These are phyloP conservation scores for Inga laurina DNA, from an alignment of 306 rosid species.

Conservation along the genomic window DNA sequence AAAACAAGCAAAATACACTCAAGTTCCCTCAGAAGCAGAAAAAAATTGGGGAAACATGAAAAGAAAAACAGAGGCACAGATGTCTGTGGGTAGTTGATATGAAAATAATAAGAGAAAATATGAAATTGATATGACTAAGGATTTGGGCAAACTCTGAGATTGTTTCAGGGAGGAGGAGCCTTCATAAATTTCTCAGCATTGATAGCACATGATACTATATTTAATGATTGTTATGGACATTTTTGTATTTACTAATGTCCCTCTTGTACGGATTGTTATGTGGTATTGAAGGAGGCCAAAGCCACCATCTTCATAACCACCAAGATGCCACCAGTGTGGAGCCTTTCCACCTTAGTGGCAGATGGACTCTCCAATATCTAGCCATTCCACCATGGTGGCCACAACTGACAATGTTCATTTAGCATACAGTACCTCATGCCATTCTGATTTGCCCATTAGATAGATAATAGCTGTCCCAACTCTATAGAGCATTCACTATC, in stretches of 20 bases:
- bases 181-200: background rate
- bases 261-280: background rate
- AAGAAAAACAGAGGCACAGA: background rate
- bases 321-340: background rate
- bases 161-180: background rate
- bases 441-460: background rate
- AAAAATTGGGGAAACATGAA: background rate
- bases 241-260: background rate
- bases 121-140: background rate
- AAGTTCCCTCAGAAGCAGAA: background rate
- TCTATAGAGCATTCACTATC: background rate
- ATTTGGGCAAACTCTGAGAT: background rate
- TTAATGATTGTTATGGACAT: background rate
- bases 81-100: background rate
- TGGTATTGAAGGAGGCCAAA: background rate
- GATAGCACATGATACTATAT: background rate
- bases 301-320: background rate
- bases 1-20: background rate
- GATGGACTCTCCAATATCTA: background rate
- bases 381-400: background rate
- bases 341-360: background rate
- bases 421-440: background rate
- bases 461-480: background rate
- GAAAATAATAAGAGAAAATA: background rate
- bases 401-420: background rate